phyloP scores from a whole-genome alignment of 352 stramenopile genomes.

The Globisporangium nunn region DNA sequence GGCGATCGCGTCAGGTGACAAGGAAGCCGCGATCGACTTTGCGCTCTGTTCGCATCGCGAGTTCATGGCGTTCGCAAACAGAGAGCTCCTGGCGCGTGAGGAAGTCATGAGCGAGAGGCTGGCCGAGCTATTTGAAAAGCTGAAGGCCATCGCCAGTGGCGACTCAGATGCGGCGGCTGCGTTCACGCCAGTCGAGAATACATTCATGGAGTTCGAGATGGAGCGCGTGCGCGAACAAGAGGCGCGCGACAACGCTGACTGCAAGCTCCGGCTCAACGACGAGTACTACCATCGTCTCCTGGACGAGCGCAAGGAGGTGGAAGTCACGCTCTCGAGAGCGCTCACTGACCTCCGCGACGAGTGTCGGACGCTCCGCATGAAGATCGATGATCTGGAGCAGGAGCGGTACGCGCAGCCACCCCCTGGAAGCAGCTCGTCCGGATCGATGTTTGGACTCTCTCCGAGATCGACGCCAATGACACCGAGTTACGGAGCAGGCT shows the following conservation, averaged over 20 bases:
- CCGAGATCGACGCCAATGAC: slow-evolving; percentile 8
- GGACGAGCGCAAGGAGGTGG: slow-evolving; percentile 48
- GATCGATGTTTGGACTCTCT: slow-evolving; percentile 4
- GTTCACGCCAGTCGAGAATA: slow-evolving; percentile 28
- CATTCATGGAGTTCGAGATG: slow-evolving; percentile 40
- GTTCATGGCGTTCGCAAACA: slow-evolving; percentile 36
- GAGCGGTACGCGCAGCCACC: slow-evolving; percentile 17
- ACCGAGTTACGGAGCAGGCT: slow-evolving; percentile 3
- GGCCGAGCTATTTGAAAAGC: slow-evolving; percentile 16
- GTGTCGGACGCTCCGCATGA: slow-evolving; percentile 20
- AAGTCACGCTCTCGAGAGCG: slow-evolving; percentile 27
- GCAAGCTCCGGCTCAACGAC: slow-evolving; percentile 33
- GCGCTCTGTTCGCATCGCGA: slow-evolving; percentile 50
- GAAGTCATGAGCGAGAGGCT: slow-evolving; percentile 20
- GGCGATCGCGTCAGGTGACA: slow-evolving; percentile 20
- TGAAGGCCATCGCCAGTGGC: slow-evolving; percentile 19
- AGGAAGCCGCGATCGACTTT: slow-evolving; percentile 46
- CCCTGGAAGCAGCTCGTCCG: slow-evolving; percentile 6
- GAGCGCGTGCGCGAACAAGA: slow-evolving; percentile 23
- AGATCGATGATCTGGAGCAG: slow-evolving; percentile 38
- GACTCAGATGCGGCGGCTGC: background rate
- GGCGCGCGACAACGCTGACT: slow-evolving; percentile 23
- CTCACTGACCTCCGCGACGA: slow-evolving; percentile 33
- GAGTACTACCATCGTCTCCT: slow-evolving; percentile 35
- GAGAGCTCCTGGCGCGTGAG: slow-evolving; percentile 26